These are phyloP conservation scores for Penicillium occitanis DNA, from an alignment of 2,329 filamentous ascomycete genomes.

Conservation along the genomic window DNA sequence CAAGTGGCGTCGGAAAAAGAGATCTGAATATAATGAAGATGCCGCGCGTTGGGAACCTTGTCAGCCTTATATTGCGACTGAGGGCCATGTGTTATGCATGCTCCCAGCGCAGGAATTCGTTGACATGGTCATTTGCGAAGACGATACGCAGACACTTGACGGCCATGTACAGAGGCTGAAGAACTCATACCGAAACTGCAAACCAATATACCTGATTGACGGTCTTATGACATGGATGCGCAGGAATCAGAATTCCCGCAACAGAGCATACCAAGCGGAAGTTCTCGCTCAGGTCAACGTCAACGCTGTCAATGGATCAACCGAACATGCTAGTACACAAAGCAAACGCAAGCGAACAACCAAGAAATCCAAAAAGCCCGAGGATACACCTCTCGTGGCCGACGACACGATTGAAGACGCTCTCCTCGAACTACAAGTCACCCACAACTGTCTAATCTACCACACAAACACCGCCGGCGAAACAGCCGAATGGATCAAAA, in stretches of 20 bases:
- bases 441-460: constrained; percentile 66
- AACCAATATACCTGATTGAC: constrained; percentile 70
- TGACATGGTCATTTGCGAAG: constrained; percentile 52
- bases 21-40: constrained; percentile 61
- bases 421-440: constrained; percentile 67
- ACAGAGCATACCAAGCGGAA: constrained; percentile 65
- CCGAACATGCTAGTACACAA: constrained; percentile 29
- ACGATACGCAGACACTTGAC: constrained; percentile 55
- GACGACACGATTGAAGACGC: constrained; percentile 71
- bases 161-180: constrained; percentile 59
- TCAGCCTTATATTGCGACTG: constrained; percentile 48
- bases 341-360: constrained; percentile 23
- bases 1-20: constrained; percentile 68
- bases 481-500: constrained; percentile 69
- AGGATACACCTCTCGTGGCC: constrained; percentile 55
- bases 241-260: constrained; percentile 66
- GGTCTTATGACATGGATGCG: constrained; percentile 65
- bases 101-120: constrained; percentile 67
- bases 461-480: constrained; percentile 63
- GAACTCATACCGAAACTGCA: constrained; percentile 53
- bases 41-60: constrained; percentile 66
- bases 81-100: constrained; percentile 63
- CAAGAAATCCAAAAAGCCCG: constrained; percentile 42
- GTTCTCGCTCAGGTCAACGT: constrained; percentile 55
- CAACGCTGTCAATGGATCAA: constrained; percentile 38